These are phyloP conservation scores for Amauroascus niger DNA, from an alignment of 2,329 filamentous ascomycete genomes.

Conservation along the genomic window DNA sequence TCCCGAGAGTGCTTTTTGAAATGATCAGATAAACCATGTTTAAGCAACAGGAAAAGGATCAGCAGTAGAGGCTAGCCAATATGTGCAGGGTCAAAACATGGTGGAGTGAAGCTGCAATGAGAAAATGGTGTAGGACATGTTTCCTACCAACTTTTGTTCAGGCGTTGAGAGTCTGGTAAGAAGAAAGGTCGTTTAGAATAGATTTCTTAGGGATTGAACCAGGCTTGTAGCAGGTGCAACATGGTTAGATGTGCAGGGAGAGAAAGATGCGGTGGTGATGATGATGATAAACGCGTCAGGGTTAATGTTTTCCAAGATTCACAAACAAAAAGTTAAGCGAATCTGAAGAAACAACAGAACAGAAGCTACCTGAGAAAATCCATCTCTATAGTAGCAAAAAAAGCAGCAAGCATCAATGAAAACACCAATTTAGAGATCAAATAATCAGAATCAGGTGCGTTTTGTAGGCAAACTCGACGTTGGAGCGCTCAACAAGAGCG, in stretches of 20 bases:
- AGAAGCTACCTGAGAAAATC: not conserved
- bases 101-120: too few relatives aligned
- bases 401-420: not conserved
- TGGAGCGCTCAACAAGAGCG: not conserved
- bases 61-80: not conserved
- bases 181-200: too few relatives aligned
- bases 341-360: not conserved
- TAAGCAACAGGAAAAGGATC: not conserved
- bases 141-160: too few relatives aligned
- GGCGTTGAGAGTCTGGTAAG: too few relatives aligned
- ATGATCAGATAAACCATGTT: not conserved
- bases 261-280: too few relatives aligned
- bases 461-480: not conserved
- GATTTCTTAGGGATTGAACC: too few relatives aligned
- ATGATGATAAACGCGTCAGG: not conserved
- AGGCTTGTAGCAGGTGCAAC: not conserved
- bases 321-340: not conserved
- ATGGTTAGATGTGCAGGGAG: constrained; percentile 1
- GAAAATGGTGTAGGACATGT: too few relatives aligned
- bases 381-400: not conserved
- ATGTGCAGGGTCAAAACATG: too few relatives aligned
- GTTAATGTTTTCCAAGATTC: too few relatives aligned
- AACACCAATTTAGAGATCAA: not conserved
- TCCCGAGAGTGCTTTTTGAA: not conserved
- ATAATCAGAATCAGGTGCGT: not conserved